phyloP scores from a whole-genome alignment of 306 rosid genomes.

The Castanopsis chinensis region DNA sequence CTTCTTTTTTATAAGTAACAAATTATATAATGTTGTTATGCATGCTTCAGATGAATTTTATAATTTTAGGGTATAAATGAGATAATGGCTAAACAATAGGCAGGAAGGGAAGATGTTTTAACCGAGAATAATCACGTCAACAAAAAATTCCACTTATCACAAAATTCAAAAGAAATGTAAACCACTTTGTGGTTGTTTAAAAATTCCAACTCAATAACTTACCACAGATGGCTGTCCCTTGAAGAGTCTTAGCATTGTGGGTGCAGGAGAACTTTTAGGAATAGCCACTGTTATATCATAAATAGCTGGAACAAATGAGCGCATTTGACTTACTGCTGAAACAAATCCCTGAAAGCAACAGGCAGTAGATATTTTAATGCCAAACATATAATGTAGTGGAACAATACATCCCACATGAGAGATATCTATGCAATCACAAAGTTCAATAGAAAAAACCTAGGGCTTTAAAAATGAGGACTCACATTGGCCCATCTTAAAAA shows the following conservation, averaged over 20 bases:
- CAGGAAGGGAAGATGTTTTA: not conserved
- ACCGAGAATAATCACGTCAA: not conserved
- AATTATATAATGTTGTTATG: not conserved
- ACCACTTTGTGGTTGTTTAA: not conserved
- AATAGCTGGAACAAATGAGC: conserved; percentile 82
- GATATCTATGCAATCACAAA: not conserved
- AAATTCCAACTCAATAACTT: conserved; percentile 30
- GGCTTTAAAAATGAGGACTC: not conserved
- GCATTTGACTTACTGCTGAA: conserved; percentile 73
- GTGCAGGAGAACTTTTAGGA: conserved; percentile 82
- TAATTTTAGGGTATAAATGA: not conserved
- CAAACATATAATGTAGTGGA: not conserved
- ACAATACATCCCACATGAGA: not conserved
- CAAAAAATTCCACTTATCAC: not conserved
- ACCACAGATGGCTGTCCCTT: conserved; percentile 89
- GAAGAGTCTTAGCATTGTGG: conserved; percentile 88
- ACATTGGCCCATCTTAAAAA: not conserved
- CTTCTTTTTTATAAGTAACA: not conserved
- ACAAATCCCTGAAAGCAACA: conserved; percentile 77
- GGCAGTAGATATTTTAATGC: not conserved
- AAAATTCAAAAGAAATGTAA: not conserved
- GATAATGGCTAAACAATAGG: not conserved
- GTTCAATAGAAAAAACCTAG: not conserved
- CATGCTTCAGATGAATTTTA: not conserved
- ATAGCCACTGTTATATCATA: conserved; percentile 78